Base-by-base conservation (phyloP, 495 filamentous ascomycete species). In the Podospora tetraspora region DNA sequence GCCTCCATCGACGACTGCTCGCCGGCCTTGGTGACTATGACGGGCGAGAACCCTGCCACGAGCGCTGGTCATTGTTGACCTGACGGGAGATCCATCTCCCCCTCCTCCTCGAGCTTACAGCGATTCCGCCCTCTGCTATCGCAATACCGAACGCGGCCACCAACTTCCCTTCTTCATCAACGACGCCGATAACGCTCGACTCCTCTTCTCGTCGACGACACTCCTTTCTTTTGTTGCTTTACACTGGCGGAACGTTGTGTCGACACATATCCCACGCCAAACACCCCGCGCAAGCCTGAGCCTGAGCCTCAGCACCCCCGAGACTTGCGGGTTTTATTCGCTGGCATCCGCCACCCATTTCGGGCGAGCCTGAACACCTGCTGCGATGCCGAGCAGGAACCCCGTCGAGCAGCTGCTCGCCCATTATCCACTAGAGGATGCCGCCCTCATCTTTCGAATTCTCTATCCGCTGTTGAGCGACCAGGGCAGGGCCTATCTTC, bases 371-470 rank as follows among this genome's bases (percentile, higher is more conserved):
- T n/a, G 37, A 59, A 68, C 27, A 63, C 10, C 13, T 13, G 19
- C 57, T 13, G 58, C 29, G 57, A 66, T 66, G 65, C 58, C 58
- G 57, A 60, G 34, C 57, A 43, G 27, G 21, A 59, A 66, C 30
- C 65, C 65, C 7, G 34, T 66, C 65, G 34, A 29, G 57, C 65
- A 66, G 65, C 58, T 66, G 27, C 58, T 56, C 22, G 65, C 65
- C 58, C 58, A 66, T 12, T 66, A 61, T 29, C 58, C 27, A 60
- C 24, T 66, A 34, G 57, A 58, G 23, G 65, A 66, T 59, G 25
- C 34, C 21, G 57, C 60, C 23, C 57, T 66, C 30, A 61, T 66
- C 34, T 30, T 66, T 29, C 57, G 58, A 59, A 66, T 66, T 24
- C 32, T 61, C 21, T 24, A 24, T 11, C 65, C 65, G 23, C 22